Evolutionary conservation across 257 asterid species (phyloP).

Genomic region (Primulina tabacum): DNA sequence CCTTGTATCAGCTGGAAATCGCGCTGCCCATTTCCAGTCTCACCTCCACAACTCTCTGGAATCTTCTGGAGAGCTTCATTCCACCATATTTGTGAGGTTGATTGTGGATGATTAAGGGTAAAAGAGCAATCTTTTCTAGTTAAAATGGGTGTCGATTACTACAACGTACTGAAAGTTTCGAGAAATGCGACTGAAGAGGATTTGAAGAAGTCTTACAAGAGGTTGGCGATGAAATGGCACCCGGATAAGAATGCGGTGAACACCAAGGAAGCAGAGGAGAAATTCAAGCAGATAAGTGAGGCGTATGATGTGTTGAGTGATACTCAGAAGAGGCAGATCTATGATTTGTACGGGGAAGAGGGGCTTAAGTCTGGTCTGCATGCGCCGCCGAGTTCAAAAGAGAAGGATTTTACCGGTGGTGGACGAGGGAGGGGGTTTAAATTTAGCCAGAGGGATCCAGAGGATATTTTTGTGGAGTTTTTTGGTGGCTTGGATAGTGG

Average conservation of each 20-base stretch:
- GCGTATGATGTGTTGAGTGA: constrained; percentile 92
- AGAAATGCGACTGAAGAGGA: constrained; percentile 71
- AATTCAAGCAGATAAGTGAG: constrained; percentile 90
- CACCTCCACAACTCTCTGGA: constrained; percentile 15
- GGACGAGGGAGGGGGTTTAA: constrained; percentile 35
- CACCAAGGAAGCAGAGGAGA: constrained; percentile 81
- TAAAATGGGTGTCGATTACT: constrained; percentile 77
- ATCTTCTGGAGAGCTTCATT: constrained; percentile 11
- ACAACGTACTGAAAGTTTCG: constrained; percentile 63
- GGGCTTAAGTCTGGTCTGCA: constrained; percentile 55
- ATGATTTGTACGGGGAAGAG: constrained; percentile 80
- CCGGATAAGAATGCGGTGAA: constrained; percentile 86
- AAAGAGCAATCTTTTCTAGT: constrained; percentile 12
- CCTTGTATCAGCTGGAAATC: constrained; percentile 31
- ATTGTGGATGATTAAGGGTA: not conserved
- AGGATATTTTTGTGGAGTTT: constrained; percentile 75
- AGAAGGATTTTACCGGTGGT: constrained; percentile 29
- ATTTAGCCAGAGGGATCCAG: constrained; percentile 61
- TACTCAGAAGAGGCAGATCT: constrained; percentile 88
- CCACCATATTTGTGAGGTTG: constrained; percentile 1
- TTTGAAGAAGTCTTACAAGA: constrained; percentile 77
- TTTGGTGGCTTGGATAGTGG: constrained; percentile 57
- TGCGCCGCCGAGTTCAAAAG: constrained; percentile 35
- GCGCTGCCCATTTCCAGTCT: constrained; percentile 6
- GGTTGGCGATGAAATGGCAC: constrained; percentile 94